Evolutionary conservation across 1,284 basidiomycete genomes (phyloP), one percentile per base, ranked within the genome.

Genomic region (Puccinia horiana): DNA sequence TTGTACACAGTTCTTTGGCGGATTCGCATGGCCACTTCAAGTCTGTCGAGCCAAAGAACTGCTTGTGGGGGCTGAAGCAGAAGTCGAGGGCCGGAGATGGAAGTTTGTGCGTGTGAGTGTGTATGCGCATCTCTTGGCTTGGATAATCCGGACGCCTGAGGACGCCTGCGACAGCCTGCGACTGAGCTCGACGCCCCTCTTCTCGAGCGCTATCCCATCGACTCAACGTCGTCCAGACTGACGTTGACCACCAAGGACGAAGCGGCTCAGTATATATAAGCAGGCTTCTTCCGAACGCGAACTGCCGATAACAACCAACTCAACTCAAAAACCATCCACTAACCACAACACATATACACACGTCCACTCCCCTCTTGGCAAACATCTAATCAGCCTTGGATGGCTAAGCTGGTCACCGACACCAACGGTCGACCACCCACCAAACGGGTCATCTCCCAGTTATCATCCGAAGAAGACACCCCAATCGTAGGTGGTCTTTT

Each of bases 381-480:
- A 47, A 9, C 44, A 0, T 23, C 52, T n/a, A 18, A 47, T 23
- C 52, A 54, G 52, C 18, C 2, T 54, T n/a, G 40, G 35, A 65
- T 65, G 63, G 63, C 35, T 2, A 65, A 42, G 29, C 9, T 65
- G 63, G 37, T 65, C 63, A 65, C 63, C 61, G 69, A 37, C 40
- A 37, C 77, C 49, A 70, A 52, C 32, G 63, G 65, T 16, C 23
- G 75, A 58, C 54, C 67, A 20, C 35, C 61, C 37, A 42, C 67
- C 35, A 79, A 79, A 44, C 77, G 77, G 37, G 69, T 79, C 77
- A 79, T 79, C 63, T 40, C 40, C 6, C 20, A 79, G 49, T 70
- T 67, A 69, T 79, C 77, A 6, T 69, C 63, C 42, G 63, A 70
- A 23, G 77, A 79, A 29, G 77, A 79, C 32, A 77, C 75, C 26